Percentiles rank a stretch among this genome's conserved stretches.
These are phyloP conservation scores for Xylaria sp. DNA, from an alignment of 2,329 filamentous ascomycete species.

Conservation along the genomic window DNA sequence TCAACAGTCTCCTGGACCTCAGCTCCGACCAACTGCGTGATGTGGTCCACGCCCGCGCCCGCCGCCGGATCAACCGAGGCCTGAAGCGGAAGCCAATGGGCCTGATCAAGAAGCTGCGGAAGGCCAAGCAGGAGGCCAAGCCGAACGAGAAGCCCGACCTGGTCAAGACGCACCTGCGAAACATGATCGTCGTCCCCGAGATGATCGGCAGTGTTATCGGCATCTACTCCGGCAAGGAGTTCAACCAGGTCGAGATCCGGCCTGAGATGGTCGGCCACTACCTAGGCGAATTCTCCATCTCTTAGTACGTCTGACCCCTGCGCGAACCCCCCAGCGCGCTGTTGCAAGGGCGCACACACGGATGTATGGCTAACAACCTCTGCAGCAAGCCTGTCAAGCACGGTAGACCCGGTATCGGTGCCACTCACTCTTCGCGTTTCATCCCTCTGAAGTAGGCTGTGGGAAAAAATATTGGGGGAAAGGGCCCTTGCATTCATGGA, in stretches of 20 bases:
- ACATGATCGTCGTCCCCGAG: slow-evolving; percentile 99
- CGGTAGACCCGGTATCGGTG: slow-evolving; percentile 99
- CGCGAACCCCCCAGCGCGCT: background rate
- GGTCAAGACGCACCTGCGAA: slow-evolving; percentile 98
- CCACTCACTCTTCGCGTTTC: slow-evolving; percentile 99
- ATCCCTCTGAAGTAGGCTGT: slow-evolving; percentile 96
- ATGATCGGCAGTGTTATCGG: slow-evolving; percentile 99
- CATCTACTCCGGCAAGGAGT: slow-evolving; percentile 99
- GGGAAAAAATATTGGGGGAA: slow-evolving; percentile 48
- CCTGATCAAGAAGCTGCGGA: slow-evolving; percentile 99
- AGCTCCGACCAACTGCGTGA: slow-evolving; percentile 98
- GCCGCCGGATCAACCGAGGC: slow-evolving; percentile 98
- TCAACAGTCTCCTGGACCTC: slow-evolving; percentile 90
- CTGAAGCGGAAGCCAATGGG: slow-evolving; percentile 99
- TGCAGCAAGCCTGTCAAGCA: slow-evolving; percentile 98
- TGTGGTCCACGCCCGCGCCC: slow-evolving; percentile 98
- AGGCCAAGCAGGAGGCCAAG: slow-evolving; percentile 98
- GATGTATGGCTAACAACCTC: slow-evolving; percentile 55
- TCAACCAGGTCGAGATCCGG: slow-evolving; percentile 99
- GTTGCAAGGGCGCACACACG: background rate
- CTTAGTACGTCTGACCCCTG: slow-evolving; percentile 74
- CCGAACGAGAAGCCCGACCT: slow-evolving; percentile 99
- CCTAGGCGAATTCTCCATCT: slow-evolving; percentile 99
- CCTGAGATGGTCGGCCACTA: slow-evolving; percentile 99
- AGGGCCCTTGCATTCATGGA: slow-evolving; percentile 62